These are phyloP conservation scores for Umbelopsis sp. DNA, from an alignment of 192 early-diverging fungal species.

Conservation along the genomic window DNA sequence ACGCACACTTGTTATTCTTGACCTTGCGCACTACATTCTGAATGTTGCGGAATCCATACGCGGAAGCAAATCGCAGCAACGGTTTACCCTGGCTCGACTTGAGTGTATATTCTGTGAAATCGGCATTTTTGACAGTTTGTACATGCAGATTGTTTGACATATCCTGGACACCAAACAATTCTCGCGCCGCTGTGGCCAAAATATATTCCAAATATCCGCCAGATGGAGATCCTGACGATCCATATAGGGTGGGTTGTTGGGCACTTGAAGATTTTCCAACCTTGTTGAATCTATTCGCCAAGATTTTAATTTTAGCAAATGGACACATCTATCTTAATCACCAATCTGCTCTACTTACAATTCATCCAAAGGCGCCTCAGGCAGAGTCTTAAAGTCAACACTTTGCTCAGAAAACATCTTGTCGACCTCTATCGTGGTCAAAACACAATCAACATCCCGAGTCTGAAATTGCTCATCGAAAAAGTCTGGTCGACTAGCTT, in stretches of 20 bases:
- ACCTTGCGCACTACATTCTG: constrained; percentile 98
- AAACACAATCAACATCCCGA: constrained; percentile 95
- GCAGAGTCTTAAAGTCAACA: constrained; percentile 44
- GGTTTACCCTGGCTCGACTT: constrained; percentile 49
- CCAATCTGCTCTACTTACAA: constrained; percentile 30
- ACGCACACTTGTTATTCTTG: constrained; percentile 72
- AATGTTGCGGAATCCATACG: constrained; percentile 97
- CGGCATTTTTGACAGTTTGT: constrained; percentile 79
- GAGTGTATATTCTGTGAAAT: constrained; percentile 75
- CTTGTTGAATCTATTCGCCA: constrained; percentile 36
- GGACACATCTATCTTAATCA: too few species aligned
- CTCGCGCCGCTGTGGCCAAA: constrained; percentile 78
- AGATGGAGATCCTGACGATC: constrained; percentile 80
- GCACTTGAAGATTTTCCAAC: constrained; percentile 21
- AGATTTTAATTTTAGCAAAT: neutral
- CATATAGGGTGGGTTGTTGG: constrained; percentile 32
- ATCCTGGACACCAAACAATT: constrained; percentile 73
- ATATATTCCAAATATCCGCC: constrained; percentile 93
- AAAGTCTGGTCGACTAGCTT: constrained; percentile 93
- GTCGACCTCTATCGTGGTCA: constrained; percentile 93
- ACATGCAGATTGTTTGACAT: constrained; percentile 54
- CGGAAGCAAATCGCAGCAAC: constrained; percentile 78
- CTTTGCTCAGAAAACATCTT: constrained; percentile 77
- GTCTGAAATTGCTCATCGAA: constrained; percentile 79
- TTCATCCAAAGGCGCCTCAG: constrained; percentile 63